Percentiles rank a stretch among this genome's conserved stretches.
Conservation (phyloP, 2,329 filamentous ascomycete species). For the Meredithiella fracta region DNA sequence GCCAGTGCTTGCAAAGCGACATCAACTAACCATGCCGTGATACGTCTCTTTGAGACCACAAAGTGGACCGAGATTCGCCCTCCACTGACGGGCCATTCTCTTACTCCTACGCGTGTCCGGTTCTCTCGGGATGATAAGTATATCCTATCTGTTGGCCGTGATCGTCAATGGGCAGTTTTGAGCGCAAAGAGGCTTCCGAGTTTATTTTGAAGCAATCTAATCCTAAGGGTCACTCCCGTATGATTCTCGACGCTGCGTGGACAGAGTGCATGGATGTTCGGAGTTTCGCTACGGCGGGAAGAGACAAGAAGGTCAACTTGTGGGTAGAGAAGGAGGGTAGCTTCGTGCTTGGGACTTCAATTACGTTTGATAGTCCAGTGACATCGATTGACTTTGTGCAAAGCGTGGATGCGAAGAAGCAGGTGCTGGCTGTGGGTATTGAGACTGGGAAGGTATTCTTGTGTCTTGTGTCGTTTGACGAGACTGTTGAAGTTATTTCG, state of each 20-base stretch:
- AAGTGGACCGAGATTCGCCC: slow-evolving; percentile 80
- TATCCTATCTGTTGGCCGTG: slow-evolving; percentile 76
- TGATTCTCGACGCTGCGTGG: slow-evolving; percentile 87
- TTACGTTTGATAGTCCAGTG: slow-evolving; percentile 42
- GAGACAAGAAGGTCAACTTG: slow-evolving; percentile 70
- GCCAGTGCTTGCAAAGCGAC: slow-evolving; percentile 89
- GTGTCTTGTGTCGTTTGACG: slow-evolving; percentile 3
- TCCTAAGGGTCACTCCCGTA: slow-evolving; percentile 72
- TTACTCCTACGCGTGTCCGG: slow-evolving; percentile 68
- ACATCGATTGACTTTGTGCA: slow-evolving; percentile 54
- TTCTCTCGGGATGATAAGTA: slow-evolving; percentile 62
- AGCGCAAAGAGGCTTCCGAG: slow-evolving; percentile 26
- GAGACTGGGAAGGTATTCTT: slow-evolving; percentile 32
- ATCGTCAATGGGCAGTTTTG: slow-evolving; percentile 76
- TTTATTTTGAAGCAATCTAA: slow-evolving; percentile 51
- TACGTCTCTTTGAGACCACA: slow-evolving; percentile 74
- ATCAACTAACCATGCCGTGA: slow-evolving; percentile 84
- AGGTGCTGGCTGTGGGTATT: slow-evolving; percentile 39
- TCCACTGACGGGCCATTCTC: slow-evolving; percentile 63
- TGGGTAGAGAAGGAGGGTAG: slow-evolving; percentile 34
- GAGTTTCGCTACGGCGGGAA: slow-evolving; percentile 70
- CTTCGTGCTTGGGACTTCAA: slow-evolving; percentile 18
- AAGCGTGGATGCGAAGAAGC: slow-evolving; percentile 15
- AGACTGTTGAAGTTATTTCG: slow-evolving; percentile 3
- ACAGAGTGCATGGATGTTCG: slow-evolving; percentile 34